A percentile compares a stretch with the other conserved stretches of the same genome.
Evolutionary conservation across 345 rosid genomes (phyloP).

Genomic region (Firmiana major): DNA sequence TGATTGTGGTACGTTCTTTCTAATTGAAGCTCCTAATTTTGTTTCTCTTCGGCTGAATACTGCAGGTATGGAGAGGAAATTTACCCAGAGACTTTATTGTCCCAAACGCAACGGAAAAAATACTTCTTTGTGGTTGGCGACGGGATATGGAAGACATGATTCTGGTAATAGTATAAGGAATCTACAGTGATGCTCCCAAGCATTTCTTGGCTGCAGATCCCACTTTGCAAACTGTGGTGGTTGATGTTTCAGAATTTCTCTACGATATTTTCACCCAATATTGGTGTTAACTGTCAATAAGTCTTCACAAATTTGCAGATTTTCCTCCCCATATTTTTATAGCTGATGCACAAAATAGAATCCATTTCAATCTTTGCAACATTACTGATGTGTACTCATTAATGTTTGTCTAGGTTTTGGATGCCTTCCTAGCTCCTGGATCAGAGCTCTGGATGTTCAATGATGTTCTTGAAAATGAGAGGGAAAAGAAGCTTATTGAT

Average conservation of each 20-base stretch:
- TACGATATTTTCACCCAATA: constrained; percentile 11
- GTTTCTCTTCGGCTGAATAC: constrained; percentile 47
- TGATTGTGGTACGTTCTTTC: constrained; percentile 76
- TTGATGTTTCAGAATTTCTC: constrained; percentile 14
- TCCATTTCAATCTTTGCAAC: background rate
- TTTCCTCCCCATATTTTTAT: background rate
- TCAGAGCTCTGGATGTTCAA: constrained; percentile 93
- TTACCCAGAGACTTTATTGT: constrained; percentile 53
- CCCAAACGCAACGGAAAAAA: constrained; percentile 56
- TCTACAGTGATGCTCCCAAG: constrained; percentile 23
- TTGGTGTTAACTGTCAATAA: constrained; percentile 11
- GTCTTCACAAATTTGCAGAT: constrained; percentile 11
- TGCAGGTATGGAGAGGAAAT: constrained; percentile 69
- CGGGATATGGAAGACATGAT: constrained; percentile 87
- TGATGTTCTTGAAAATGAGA: constrained; percentile 62
- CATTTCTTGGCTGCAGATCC: constrained; percentile 21
- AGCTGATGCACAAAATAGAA: background rate
- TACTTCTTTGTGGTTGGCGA: constrained; percentile 77
- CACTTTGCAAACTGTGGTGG: constrained; percentile 26
- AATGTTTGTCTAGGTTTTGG: constrained; percentile 51
- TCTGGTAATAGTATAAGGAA: constrained; percentile 50
- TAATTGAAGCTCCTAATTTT: constrained; percentile 52
- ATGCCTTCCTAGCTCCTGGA: constrained; percentile 58
- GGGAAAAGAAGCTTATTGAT: constrained; percentile 64
- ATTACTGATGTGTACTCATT: constrained; percentile 1